Percentiles rank a stretch among this genome's conserved stretches.
Evolutionary conservation across 2,329 filamentous ascomycete genomes (phyloP).

Genomic region (Pseudonectria buxi): DNA sequence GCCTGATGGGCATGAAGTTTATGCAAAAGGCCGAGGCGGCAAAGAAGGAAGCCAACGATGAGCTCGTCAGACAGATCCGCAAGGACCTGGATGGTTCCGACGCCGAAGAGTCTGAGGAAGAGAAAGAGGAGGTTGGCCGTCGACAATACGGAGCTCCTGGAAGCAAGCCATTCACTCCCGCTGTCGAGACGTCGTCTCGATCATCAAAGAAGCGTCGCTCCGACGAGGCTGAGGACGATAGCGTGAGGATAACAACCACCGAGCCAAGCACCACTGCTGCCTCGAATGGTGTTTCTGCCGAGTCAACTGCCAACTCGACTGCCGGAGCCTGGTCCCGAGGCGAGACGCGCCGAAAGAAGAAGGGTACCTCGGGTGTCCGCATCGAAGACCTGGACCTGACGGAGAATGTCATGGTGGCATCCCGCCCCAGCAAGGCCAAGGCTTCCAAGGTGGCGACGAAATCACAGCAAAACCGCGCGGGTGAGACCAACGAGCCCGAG

Average conservation of each 20-base stretch:
- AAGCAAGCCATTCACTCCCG: conserved; percentile 24
- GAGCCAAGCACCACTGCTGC: conserved; percentile 11
- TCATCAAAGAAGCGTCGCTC: conserved; percentile 23
- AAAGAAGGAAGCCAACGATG: conserved; percentile 73
- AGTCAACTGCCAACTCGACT: conserved; percentile 17
- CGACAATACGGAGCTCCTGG: conserved; percentile 55
- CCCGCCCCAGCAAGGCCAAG: conserved; percentile 23
- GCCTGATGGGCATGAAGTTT: conserved; percentile 80
- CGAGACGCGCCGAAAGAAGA: conserved; percentile 33
- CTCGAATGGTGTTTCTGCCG: conserved; percentile 12
- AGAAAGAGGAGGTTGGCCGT: conserved; percentile 58
- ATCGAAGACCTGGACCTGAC: conserved; percentile 36
- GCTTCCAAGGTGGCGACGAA: conserved; percentile 17
- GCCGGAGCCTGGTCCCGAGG: conserved; percentile 37
- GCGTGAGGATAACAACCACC: conserved; percentile 22
- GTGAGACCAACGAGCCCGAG: conserved; percentile 15
- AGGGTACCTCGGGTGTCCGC: conserved; percentile 24
- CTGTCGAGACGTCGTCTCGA: conserved; percentile 23
- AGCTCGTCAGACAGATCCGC: conserved; percentile 61
- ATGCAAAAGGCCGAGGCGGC: conserved; percentile 85
- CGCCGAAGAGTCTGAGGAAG: conserved; percentile 44
- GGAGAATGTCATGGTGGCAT: conserved; percentile 27
- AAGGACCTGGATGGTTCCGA: conserved; percentile 62
- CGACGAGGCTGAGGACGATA: conserved; percentile 20
- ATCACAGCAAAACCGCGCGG: conserved; percentile 6